Percentiles rank a stretch among this genome's conserved stretches.
Conservation (phyloP, 2,329 filamentous ascomycete genomes). For the Cladosporium sp. region DNA sequence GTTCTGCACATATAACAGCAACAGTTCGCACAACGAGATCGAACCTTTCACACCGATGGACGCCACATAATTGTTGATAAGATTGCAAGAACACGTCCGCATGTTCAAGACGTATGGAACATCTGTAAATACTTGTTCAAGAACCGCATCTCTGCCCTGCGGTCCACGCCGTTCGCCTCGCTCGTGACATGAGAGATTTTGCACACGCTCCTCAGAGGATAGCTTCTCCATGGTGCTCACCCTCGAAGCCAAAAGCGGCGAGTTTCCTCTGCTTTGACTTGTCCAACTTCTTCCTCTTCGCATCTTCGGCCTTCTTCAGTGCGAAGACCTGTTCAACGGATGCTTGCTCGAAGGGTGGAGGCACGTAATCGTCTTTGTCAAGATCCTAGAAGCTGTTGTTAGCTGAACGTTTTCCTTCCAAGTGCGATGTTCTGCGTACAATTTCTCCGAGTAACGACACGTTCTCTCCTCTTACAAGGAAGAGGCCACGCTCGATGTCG, state of each 20-base stretch:
- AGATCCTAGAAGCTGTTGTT: conserved; percentile 57
- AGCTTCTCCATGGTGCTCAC: conserved; percentile 73
- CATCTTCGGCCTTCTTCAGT: conserved; percentile 68
- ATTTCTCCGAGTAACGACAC: conserved; percentile 95
- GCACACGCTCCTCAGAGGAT: conserved; percentile 51
- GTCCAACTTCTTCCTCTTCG: conserved; percentile 65
- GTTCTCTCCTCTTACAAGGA: conserved; percentile 92
- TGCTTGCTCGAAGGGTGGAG: conserved; percentile 62
- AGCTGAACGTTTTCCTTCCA: not conserved
- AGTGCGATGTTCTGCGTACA: conserved; percentile 35
- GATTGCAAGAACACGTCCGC: conserved; percentile 25
- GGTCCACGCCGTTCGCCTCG: not conserved
- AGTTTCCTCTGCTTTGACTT: conserved; percentile 69
- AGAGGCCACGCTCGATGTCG: conserved; percentile 80
- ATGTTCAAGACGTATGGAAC: conserved; percentile 35
- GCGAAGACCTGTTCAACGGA: conserved; percentile 66
- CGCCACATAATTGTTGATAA: not conserved
- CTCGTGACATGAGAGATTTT: not conserved
- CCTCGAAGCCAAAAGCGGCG: conserved; percentile 78
- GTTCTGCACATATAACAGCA: too few species aligned
- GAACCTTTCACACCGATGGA: too few species aligned
- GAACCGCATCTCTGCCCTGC: not conserved
- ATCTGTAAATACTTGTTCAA: conserved; percentile 15
- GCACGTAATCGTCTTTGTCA: conserved; percentile 87
- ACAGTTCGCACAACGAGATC: too few species aligned